phyloP scores from a whole-genome alignment of 352 stramenopile species.

The Phytopythium kandeliae region DNA sequence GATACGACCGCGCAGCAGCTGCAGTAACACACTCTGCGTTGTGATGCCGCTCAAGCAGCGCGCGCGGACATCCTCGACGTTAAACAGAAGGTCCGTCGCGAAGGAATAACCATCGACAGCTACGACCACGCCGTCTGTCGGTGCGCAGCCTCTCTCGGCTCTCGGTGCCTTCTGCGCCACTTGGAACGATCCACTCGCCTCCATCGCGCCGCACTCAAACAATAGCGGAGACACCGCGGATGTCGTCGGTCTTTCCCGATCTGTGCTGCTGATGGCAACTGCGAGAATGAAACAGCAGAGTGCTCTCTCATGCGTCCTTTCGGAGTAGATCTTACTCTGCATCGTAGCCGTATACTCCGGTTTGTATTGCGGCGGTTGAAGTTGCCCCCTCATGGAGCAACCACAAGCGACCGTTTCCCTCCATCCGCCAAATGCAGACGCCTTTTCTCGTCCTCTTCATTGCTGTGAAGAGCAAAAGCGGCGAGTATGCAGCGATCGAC shows the following conservation, averaged over 20 bases:
- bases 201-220: background rate
- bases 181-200: background rate
- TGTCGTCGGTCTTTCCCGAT: background rate
- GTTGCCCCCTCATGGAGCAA: constrained; percentile 1
- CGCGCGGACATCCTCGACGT: constrained; percentile 55
- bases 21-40: constrained; percentile 50
- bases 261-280: background rate
- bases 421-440: no score
- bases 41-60: constrained; percentile 38
- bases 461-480: background rate
- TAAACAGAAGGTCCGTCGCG: constrained; percentile 75
- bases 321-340: background rate
- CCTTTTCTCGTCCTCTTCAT: no score
- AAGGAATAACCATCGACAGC: constrained; percentile 33
- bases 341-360: background rate
- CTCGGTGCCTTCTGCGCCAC: background rate
- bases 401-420: background rate
- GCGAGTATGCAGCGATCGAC: background rate
- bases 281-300: background rate
- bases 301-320: background rate
- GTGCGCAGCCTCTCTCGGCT: background rate
- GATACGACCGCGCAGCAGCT: constrained; percentile 67
- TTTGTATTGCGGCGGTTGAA: constrained; percentile 1
- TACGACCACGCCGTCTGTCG: background rate
- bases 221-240: background rate